Conservation (phyloP, 192 early-diverging fungal genomes). For the Umbelopsis vinacea region DNA sequence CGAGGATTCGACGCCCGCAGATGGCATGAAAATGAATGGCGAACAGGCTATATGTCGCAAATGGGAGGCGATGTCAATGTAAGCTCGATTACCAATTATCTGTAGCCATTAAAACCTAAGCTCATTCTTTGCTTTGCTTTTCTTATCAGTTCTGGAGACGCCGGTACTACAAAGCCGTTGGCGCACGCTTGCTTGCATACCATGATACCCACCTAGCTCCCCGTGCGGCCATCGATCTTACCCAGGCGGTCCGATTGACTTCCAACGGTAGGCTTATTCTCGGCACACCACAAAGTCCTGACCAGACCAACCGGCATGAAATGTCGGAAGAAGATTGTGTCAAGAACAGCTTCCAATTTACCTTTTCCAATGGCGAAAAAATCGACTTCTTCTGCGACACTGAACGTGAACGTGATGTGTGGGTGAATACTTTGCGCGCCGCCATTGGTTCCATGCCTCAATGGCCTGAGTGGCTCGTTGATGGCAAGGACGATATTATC, state of each 20-base stretch:
- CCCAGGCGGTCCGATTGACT: slow-evolving; percentile 25
- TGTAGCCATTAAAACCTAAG: neutral
- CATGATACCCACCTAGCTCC: slow-evolving; percentile 25
- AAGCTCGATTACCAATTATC: neutral
- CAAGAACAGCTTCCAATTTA: slow-evolving; percentile 34
- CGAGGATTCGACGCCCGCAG: slow-evolving; percentile 21
- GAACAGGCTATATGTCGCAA: slow-evolving; percentile 35
- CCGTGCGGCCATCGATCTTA: slow-evolving; percentile 29
- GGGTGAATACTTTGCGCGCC: slow-evolving; percentile 27
- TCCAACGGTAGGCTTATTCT: slow-evolving; percentile 2
- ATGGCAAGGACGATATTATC: slow-evolving; percentile 4
- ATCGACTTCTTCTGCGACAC: slow-evolving; percentile 42
- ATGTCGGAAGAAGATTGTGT: slow-evolving; percentile 10
- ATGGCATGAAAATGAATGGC: slow-evolving; percentile 29
- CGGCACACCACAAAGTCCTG: slow-evolving; percentile 9
- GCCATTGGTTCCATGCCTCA: slow-evolving; percentile 13
- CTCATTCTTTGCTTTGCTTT: neutral
- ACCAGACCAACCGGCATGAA: neutral
- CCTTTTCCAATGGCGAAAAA: slow-evolving; percentile 30
- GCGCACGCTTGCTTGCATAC: slow-evolving; percentile 25
- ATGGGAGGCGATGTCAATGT: slow-evolving; percentile 40
- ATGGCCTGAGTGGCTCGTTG: slow-evolving; percentile 23
- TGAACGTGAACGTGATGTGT: slow-evolving; percentile 22
- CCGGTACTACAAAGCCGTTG: slow-evolving; percentile 29
- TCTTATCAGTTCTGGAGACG: slow-evolving; percentile 33